Percentiles rank a stretch among this genome's conserved stretches.
phyloP scores from a whole-genome alignment of 352 stramenopile genomes.

The Elongisporangium undulatum region DNA sequence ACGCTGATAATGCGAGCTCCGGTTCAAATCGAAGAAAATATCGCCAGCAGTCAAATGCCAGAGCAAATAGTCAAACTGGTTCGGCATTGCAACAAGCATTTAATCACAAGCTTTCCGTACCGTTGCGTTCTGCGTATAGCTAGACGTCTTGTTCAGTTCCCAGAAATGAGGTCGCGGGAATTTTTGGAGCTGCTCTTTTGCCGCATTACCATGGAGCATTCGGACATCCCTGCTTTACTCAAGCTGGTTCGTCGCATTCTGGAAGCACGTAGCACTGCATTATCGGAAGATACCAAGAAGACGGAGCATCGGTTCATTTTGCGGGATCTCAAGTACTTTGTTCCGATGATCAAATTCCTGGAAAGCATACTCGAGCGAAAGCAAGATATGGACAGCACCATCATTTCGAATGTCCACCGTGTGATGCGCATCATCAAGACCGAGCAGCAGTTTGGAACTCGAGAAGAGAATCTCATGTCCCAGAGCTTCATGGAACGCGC shows the following conservation, averaged over 20 bases:
- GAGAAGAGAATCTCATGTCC: conserved; percentile 26
- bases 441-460: conserved; percentile 27
- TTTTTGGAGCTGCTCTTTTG: conserved; percentile 74
- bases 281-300: conserved; percentile 24
- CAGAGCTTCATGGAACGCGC: conserved; percentile 62
- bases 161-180: conserved; percentile 56
- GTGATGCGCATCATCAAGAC: conserved; percentile 68
- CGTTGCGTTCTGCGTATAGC: conserved; percentile 58
- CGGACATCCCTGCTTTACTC: conserved; percentile 59
- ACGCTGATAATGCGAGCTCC: conserved; percentile 60
- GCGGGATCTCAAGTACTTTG: conserved; percentile 65
- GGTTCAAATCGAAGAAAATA: conserved; percentile 64
- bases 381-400: conserved; percentile 28
- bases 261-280: conserved; percentile 40
- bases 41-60: conserved; percentile 60
- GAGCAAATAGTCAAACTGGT: conserved; percentile 72
- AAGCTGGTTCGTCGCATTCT: conserved; percentile 74
- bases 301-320: conserved; percentile 37
- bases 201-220: conserved; percentile 61
- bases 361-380: conserved; percentile 50
- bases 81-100: conserved; percentile 66
- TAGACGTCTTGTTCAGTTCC: conserved; percentile 59
- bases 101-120: conserved; percentile 72
- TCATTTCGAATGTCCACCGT: conserved; percentile 72
- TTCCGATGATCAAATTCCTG: conserved; percentile 52